Percentiles rank a stretch among this genome's conserved stretches.
Conservation (phyloP, 2,329 filamentous ascomycete species). For the Phialophora expanda region DNA sequence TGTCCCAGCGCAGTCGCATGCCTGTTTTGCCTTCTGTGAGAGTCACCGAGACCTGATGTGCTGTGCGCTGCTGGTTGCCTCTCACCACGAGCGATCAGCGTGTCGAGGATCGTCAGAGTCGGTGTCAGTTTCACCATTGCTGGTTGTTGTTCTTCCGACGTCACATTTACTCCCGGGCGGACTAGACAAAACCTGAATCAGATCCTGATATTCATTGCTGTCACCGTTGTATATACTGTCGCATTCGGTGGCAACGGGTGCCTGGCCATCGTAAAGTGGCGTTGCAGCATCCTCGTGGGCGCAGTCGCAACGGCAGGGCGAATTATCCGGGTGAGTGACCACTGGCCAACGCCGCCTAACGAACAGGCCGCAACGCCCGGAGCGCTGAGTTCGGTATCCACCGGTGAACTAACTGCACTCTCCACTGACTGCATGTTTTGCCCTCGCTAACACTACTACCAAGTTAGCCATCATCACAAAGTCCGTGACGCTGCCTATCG, state of each 20-base stretch:
- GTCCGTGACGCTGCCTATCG: conserved; percentile 20
- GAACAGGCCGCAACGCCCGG: not conserved
- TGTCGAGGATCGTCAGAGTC: conserved; percentile 17
- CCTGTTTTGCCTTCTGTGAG: not conserved
- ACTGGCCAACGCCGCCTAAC: not conserved
- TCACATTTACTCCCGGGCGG: conserved; percentile 6
- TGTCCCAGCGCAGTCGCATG: not conserved
- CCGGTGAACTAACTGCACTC: conserved; percentile 1
- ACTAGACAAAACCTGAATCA: conserved; percentile 3
- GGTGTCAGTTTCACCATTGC: conserved; percentile 15
- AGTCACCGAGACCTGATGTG: not conserved
- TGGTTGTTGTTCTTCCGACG: conserved; percentile 14
- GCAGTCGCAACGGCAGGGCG: conserved; percentile 10
- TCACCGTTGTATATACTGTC: not conserved
- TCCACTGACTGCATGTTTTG: conserved; percentile 21
- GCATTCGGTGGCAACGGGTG: not conserved
- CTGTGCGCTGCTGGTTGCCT: conserved; percentile 14
- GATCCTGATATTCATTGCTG: not conserved
- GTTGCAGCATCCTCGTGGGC: conserved; percentile 12
- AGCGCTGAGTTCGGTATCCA: not conserved
- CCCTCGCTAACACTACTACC: conserved; percentile 22
- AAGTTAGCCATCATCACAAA: conserved; percentile 18
- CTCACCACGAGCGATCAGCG: conserved; percentile 15
- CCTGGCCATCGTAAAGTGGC: not conserved
- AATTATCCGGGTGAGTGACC: not conserved